A percentile compares a stretch with the other conserved stretches of the same genome.
Conservation (phyloP, 1,284 basidiomycete genomes). For the Hemileia vastatrix region DNA sequence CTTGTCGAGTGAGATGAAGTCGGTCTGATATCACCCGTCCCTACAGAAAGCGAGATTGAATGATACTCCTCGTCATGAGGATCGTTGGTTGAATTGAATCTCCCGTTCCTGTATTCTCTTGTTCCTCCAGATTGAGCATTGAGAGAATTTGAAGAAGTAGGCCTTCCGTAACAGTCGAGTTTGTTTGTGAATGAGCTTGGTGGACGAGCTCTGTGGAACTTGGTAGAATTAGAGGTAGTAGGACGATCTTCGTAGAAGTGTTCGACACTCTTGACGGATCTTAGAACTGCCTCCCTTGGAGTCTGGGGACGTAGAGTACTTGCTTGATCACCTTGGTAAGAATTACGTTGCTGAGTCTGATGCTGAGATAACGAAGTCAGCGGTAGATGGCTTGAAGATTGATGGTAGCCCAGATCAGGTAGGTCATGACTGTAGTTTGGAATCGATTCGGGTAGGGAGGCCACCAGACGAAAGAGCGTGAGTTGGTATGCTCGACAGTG, state of each 20-base stretch:
- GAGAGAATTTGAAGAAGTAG: neutral
- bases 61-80: too few species aligned
- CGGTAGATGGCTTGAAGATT: neutral
- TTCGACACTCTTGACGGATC: neutral
- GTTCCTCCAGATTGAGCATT: neutral
- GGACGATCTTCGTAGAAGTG: too few species aligned
- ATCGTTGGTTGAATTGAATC: too few species aligned
- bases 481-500: too few species aligned
- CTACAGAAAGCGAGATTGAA: neutral
- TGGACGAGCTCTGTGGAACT: too few species aligned
- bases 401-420: neutral
- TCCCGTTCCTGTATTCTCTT: too few species aligned
- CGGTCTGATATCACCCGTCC: neutral
- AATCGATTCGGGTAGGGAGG: neutral
- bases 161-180: neutral
- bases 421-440: neutral
- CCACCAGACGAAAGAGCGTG: too few species aligned
- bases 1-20: neutral
- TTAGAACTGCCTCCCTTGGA: neutral
- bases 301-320: neutral
- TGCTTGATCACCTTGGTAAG: neutral
- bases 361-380: neutral
- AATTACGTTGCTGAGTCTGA: neutral
- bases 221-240: too few species aligned
- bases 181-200: too few species aligned